Conservation (phyloP, 768 basidiomycete genomes). For the Amanita pallidorosea region DNA sequence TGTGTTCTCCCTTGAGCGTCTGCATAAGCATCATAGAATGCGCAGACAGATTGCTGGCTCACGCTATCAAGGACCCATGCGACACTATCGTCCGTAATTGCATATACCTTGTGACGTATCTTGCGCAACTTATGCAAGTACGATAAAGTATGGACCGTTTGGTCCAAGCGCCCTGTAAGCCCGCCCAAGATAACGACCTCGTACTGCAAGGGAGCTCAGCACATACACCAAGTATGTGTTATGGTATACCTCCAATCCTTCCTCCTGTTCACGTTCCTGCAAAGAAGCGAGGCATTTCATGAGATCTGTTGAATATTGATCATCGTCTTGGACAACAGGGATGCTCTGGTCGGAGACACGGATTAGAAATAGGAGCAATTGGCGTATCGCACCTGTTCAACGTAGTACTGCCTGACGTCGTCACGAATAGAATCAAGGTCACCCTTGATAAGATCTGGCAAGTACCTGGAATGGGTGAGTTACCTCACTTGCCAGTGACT, state of each 20-base stretch:
- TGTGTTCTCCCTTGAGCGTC: slow-evolving; percentile 63
- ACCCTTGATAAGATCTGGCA: slow-evolving; percentile 86
- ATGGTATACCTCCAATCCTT: slow-evolving; percentile 25
- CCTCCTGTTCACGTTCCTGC: slow-evolving; percentile 39
- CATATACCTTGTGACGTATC: slow-evolving; percentile 49
- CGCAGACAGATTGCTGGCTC: slow-evolving; percentile 11
- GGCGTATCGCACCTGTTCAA: slow-evolving; percentile 32
- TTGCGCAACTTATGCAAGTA: slow-evolving; percentile 72
- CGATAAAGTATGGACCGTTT: slow-evolving; percentile 85
- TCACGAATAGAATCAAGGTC: slow-evolving; percentile 82
- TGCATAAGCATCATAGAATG: background rate
- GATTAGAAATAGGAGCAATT: background rate
- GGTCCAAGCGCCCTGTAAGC: slow-evolving; percentile 84
- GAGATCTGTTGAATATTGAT: slow-evolving; percentile 86
- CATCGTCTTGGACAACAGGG: slow-evolving; percentile 48
- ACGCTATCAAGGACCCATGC: slow-evolving; percentile 84
- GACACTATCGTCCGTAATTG: slow-evolving; percentile 82
- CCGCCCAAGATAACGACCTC: slow-evolving; percentile 80
- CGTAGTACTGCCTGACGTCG: slow-evolving; percentile 67
- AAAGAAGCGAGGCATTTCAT: slow-evolving; percentile 81
- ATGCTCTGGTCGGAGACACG: slow-evolving; percentile 44
- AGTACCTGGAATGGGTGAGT: slow-evolving; percentile 33
- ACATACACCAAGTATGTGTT: background rate
- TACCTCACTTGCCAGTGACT: background rate
- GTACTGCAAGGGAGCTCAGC: slow-evolving; percentile 25